phyloP scores from a whole-genome alignment of 1,284 basidiomycete species.

The Apiotrichum montevideense region DNA sequence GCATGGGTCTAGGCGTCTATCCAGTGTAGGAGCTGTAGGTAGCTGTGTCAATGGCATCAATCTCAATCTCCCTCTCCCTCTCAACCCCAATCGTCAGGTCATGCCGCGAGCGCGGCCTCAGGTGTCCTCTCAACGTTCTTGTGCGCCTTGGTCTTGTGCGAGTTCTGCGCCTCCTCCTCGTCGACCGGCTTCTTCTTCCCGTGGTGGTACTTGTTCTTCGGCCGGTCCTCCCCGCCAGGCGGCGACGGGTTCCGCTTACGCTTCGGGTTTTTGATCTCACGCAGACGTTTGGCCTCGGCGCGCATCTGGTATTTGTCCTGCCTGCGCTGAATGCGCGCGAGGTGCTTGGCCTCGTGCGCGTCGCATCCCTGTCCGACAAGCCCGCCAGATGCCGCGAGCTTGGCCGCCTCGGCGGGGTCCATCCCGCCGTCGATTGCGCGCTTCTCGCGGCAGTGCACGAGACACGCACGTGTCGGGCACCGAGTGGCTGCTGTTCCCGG shows the following conservation, averaged over 20 bases:
- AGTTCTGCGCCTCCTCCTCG: too few species aligned
- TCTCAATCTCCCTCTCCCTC: conserved; percentile 2
- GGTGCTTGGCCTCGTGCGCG: conserved; percentile 46
- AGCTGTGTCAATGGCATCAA: background rate
- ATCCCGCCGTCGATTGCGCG: conserved; percentile 36
- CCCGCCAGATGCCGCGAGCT: conserved; percentile 22
- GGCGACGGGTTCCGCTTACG: conserved; percentile 1
- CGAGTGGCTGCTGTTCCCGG: conserved; percentile 26
- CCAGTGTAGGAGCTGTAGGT: too few species aligned
- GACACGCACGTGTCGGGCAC: conserved; percentile 40
- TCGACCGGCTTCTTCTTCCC: background rate
- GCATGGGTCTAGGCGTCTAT: background rate
- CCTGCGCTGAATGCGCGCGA: conserved; percentile 34
- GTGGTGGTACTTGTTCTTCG: background rate
- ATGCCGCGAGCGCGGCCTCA: too few species aligned
- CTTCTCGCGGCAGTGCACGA: conserved; percentile 42
- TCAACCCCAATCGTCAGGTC: too few species aligned
- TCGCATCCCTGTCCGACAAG: conserved; percentile 46
- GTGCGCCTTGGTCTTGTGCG: too few species aligned
- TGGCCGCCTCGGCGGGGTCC: conserved; percentile 28
- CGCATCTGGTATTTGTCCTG: conserved; percentile 25
- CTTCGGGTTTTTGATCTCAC: background rate
- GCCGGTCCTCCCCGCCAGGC: background rate
- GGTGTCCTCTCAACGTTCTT: too few species aligned
- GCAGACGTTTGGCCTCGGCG: conserved; percentile 1